Conservation (phyloP, 257 asterid species). For the Ilex asprella region DNA sequence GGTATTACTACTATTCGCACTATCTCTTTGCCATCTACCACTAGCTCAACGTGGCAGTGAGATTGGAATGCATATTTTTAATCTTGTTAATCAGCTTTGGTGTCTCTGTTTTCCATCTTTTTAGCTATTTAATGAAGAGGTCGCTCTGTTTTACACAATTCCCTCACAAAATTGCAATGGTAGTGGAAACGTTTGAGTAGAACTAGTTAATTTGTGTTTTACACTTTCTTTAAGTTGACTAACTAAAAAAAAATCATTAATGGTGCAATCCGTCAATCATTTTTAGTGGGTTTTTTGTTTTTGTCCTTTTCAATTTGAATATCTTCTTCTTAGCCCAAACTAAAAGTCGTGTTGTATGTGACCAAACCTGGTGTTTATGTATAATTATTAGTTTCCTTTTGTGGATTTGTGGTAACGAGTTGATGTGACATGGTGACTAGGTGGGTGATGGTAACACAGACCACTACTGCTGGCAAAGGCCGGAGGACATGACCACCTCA, state of each 20-base stretch:
- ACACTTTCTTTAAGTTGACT: too few relatives aligned
- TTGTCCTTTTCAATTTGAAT: background rate
- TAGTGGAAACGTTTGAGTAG: too few relatives aligned
- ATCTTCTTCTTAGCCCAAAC: background rate
- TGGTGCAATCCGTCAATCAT: background rate
- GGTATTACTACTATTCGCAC: conserved; percentile 25
- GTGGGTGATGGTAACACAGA: background rate
- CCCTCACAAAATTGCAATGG: background rate
- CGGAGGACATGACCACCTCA: background rate
- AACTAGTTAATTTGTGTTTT: too few relatives aligned
- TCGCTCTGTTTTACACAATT: background rate
- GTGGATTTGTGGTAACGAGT: background rate
- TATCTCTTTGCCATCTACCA: background rate
- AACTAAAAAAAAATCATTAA: background rate
- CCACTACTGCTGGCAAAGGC: background rate
- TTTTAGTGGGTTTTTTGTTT: background rate
- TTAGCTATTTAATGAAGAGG: background rate
- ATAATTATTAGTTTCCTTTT: too few relatives aligned
- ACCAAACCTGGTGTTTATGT: too few relatives aligned
- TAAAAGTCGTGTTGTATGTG: too few relatives aligned
- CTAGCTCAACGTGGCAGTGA: background rate
- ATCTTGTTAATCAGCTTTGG: background rate
- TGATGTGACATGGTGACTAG: background rate
- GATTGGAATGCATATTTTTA: background rate
- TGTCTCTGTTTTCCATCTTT: background rate